Evolutionary conservation across 164 flowering plant genomes (phyloP), one percentile per base, ranked within the genome.

Genomic region (Stephania cephalantha): DNA sequence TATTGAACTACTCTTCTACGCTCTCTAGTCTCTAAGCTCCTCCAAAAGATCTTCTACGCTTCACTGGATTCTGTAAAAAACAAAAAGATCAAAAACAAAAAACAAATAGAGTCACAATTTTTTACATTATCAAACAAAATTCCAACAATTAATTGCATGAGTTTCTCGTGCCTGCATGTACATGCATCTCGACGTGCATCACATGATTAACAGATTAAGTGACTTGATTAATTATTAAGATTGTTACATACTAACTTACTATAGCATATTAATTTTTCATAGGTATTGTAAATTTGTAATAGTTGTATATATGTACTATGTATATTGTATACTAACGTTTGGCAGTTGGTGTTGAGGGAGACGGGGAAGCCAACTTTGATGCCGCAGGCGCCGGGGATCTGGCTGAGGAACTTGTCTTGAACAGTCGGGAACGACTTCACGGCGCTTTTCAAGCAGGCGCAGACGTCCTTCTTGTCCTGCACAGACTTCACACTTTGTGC

Each of bases 361-460:
- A 61, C 66, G 66, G 66, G 66, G 66, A 61, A 61, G 66, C 66
- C 66, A 5, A 61, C 66, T 61, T 61, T n/a, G 66, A 61, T 61
- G 25, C 20, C 20, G 66, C 66, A 61, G 22, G 66, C 25, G 66
- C 29, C 9, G 66, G 66, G 66, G 25, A 61, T 61, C 8, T 61
- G 20, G 66, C 66, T 61, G 66, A 61, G 25, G 66, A 61, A 61
- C 66, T 5, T 20, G 22, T 61, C 66, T 25, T n/a, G 25, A 6
- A 61, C 66, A 2, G 25, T 10, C 3, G 66, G 66, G 66, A 61
- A 61, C 29, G 66, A 17, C 66, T 61, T 61, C 9, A 61, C 66
- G 6, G 66, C 66, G 9, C 9, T 0, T 22, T 61, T 61, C 20
- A 61, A 17, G 66, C 66, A 61, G 2, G 25, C 18, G 66, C 66